A percentile compares a stretch with the other conserved stretches of the same genome.
Evolutionary conservation across 108 stramenopile genomes (phyloP).

Genomic region (Skeletonema potamos): DNA sequence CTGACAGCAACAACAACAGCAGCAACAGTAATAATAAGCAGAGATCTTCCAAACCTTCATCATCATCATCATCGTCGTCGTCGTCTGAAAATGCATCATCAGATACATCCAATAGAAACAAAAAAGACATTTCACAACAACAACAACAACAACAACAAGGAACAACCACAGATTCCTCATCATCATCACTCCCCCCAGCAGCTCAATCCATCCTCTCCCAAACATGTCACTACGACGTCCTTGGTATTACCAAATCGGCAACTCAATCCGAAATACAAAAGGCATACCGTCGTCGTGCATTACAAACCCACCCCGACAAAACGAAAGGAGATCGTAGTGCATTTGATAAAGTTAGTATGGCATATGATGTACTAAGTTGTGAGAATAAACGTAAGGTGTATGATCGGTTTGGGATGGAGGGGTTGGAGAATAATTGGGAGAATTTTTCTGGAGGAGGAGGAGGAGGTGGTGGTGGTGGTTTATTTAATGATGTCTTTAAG

Average conservation of each 20-base stretch:
- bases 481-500: slow-evolving; percentile 26
- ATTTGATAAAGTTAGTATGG: slow-evolving; percentile 93
- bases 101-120: background rate
- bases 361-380: slow-evolving; percentile 94
- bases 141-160: too few species aligned
- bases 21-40: background rate
- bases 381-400: slow-evolving; percentile 86
- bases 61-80: too few species aligned
- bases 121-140: background rate
- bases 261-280: slow-evolving; percentile 66
- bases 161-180: background rate
- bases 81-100: background rate
- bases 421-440: slow-evolving; percentile 9
- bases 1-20: background rate
- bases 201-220: slow-evolving; percentile 26
- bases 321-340: slow-evolving; percentile 64
- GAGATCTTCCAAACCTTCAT: background rate
- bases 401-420: slow-evolving; percentile 89
- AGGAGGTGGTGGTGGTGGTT: slow-evolving; percentile 11
- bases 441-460: too few species aligned
- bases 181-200: slow-evolving; percentile 15
- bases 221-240: slow-evolving; percentile 36
- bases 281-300: slow-evolving; percentile 88
- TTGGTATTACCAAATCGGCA: slow-evolving; percentile 21
- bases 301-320: slow-evolving; percentile 96